Conservation (phyloP, 768 basidiomycete species). For the Mycena galericulata region DNA sequence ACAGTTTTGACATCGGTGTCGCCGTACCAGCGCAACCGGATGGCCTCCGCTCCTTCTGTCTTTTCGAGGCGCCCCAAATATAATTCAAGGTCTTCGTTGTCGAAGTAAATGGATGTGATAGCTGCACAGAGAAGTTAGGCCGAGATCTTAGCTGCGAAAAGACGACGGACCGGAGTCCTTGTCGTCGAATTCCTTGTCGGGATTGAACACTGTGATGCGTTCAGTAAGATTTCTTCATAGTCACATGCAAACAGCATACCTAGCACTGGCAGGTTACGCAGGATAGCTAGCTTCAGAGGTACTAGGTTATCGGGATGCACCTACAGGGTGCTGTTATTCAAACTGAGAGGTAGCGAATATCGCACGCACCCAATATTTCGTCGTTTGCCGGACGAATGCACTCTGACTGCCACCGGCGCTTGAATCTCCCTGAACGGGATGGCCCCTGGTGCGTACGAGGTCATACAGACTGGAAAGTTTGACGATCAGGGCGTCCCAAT, state of each 20-base stretch:
- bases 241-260: constrained; percentile 58
- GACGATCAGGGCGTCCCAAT: constrained; percentile 96
- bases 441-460: constrained; percentile 93
- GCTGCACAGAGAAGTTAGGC: constrained; percentile 55
- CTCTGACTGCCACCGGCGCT: constrained; percentile 96
- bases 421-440: constrained; percentile 93
- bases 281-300: constrained; percentile 91
- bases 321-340: constrained; percentile 39
- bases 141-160: not conserved
- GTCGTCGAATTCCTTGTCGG: constrained; percentile 90
- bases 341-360: not conserved
- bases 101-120: constrained; percentile 97
- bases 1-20: constrained; percentile 86
- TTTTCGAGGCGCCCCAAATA: constrained; percentile 98
- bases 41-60: constrained; percentile 97
- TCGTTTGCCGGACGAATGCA: constrained; percentile 98
- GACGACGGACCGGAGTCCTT: constrained; percentile 75
- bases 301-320: constrained; percentile 96
- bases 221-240: not conserved
- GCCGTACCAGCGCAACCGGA: constrained; percentile 98
- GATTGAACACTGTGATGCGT: constrained; percentile 79
- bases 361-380: constrained; percentile 95
- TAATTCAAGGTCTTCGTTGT: constrained; percentile 94
- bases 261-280: constrained; percentile 92
- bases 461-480: constrained; percentile 96